phyloP scores from a whole-genome alignment of 2,329 filamentous ascomycete genomes.

The Ophiobolus disseminans region DNA sequence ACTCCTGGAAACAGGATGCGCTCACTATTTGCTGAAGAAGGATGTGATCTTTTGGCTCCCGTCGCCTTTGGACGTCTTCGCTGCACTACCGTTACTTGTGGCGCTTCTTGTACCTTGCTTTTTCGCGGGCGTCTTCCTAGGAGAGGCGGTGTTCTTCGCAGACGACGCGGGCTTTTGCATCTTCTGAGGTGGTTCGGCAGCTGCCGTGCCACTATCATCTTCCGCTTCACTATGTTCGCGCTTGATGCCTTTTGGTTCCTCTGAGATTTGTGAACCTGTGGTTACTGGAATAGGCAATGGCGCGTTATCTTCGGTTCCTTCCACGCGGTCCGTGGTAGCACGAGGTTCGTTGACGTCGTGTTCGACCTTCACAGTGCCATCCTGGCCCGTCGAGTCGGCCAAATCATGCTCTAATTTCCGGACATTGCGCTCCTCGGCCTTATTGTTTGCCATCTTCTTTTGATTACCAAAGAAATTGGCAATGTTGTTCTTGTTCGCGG shows the following conservation, averaged over 20 bases:
- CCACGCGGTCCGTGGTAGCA: constrained; percentile 52
- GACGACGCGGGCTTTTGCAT: constrained; percentile 26
- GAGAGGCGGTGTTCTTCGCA: constrained; percentile 19
- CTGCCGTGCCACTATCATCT: constrained; percentile 38
- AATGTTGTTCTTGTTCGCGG: constrained; percentile 91
- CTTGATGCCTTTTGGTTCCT: constrained; percentile 53
- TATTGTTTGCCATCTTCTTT: constrained; percentile 43
- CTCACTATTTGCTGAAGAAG: constrained; percentile 61
- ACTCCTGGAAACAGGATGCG: constrained; percentile 15
- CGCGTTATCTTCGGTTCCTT: constrained; percentile 60
- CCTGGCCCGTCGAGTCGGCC: constrained; percentile 32
- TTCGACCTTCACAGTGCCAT: constrained; percentile 42
- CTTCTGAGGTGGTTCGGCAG: constrained; percentile 50
- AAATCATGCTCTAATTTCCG: constrained; percentile 33
- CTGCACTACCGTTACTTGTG: constrained; percentile 60
- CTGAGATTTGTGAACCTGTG: constrained; percentile 12
- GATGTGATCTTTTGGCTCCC: constrained; percentile 65
- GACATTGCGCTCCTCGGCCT: constrained; percentile 17
- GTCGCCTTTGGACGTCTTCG: constrained; percentile 54
- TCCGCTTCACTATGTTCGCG: constrained; percentile 54
- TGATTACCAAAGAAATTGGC: constrained; percentile 85
- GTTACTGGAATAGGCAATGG: constrained; percentile 53
- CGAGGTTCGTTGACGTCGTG: constrained; percentile 51
- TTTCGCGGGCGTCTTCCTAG: constrained; percentile 42
- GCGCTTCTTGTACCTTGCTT: constrained; percentile 61